Conservation (phyloP, 1,284 basidiomycete genomes). For the Chiua sp. region DNA sequence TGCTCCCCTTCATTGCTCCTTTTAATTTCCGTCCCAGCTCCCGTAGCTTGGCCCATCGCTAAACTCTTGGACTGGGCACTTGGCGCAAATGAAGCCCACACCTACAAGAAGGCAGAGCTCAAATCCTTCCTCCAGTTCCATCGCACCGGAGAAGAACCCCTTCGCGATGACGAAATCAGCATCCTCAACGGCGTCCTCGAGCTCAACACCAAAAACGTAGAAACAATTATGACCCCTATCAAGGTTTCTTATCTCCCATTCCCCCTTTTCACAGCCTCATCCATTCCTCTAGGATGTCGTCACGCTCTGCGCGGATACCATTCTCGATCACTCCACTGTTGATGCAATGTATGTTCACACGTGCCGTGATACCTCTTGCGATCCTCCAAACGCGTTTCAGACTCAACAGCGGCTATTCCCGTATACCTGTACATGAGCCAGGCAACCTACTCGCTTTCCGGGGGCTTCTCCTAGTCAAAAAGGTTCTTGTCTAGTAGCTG, state of each 20-base stretch:
- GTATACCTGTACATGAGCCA: conserved; percentile 90
- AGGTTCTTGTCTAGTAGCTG: conserved; percentile 46
- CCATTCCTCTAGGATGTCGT: conserved; percentile 66
- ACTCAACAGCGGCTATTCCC: conserved; percentile 86
- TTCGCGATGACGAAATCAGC: conserved; percentile 88
- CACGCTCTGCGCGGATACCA: conserved; percentile 75
- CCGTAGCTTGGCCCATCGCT: conserved; percentile 89
- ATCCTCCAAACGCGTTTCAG: conserved; percentile 39
- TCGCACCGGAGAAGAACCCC: conserved; percentile 83
- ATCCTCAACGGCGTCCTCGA: conserved; percentile 91
- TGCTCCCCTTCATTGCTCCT: background rate
- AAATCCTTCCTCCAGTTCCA: conserved; percentile 95
- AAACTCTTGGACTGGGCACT: conserved; percentile 84
- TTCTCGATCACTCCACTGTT: conserved; percentile 82
- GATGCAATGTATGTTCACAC: conserved; percentile 64
- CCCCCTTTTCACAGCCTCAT: background rate
- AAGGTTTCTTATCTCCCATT: conserved; percentile 46
- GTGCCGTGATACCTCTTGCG: background rate
- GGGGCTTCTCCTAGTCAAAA: conserved; percentile 89
- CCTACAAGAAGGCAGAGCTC: conserved; percentile 92
- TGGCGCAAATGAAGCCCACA: conserved; percentile 73
- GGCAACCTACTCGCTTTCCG: conserved; percentile 79
- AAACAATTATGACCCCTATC: conserved; percentile 89
- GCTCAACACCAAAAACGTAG: conserved; percentile 83
- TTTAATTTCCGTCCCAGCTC: conserved; percentile 49